Base-by-base conservation (phyloP, 345 rosid species). In the Euclidium syriacum region DNA sequence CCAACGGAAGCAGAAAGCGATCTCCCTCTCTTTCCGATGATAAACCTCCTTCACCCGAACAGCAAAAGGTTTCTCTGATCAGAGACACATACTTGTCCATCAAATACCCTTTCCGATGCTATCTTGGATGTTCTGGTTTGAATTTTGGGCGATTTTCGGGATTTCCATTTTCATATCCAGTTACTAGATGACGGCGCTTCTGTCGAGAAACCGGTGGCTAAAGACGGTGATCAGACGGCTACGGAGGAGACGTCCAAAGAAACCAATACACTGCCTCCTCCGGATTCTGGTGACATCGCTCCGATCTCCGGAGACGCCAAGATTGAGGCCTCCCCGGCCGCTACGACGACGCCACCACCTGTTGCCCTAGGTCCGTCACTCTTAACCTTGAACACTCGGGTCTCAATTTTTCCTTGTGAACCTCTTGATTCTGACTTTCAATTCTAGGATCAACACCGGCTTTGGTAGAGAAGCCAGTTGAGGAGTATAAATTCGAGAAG, bases 21-120 rank as follows among this genome's bases (percentile, higher is more conserved):
- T 75, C 90, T 65, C 50, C 51, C 17, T 79, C 84, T 50, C 77
- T 85, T 57, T 67, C 84, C 4, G 82, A 81, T 42, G 90, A 88
- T 38, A 79, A 79, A 70, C 77, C 86, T 42, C 75, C 88, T 27
- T 85, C 96, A 5, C 83, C 96, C 4, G 84, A 84, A 60, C 87
- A 80, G 59, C 92, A 63, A 56, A 91, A 91, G 95, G 96, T 91
- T 51, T 40, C 4, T 42, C 42, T 19, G 35, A 36, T 18, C 50
- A 19, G 9, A n/a, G 29, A 50, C 58, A 3, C 38, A 50, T 49
- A 3, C 38, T 9, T 10, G 40, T 18, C n/a, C 44, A 4, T 11
- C 19, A 17, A 20, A 30, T 32, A 19, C 30, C 24, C 32, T 52
- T 25, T 51, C 10, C 40, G 17, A n/a, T 49, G 23, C 34, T 22